These are phyloP conservation scores for Pseudoturritis turrita DNA, from an alignment of 345 rosid genomes.

Conservation along the genomic window DNA sequence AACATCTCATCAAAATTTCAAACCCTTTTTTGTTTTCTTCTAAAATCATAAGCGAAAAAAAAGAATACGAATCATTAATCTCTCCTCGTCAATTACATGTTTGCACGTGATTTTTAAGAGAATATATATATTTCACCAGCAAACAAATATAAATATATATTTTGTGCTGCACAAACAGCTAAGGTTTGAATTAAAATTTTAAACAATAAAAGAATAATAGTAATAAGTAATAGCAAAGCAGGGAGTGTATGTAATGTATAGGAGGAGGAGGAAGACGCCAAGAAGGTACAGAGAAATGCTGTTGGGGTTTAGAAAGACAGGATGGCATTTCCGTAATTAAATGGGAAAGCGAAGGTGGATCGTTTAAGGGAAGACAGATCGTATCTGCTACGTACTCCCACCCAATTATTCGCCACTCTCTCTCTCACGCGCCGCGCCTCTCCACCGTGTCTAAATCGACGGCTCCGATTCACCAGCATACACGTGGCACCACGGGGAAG, in stretches of 20 bases:
- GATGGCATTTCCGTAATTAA: conserved; percentile 27
- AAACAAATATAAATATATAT: too few species aligned
- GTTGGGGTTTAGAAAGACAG: conserved; percentile 38
- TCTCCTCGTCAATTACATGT: background rate
- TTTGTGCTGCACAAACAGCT: too few species aligned
- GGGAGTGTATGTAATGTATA: too few species aligned
- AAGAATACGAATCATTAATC: background rate
- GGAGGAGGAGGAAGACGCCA: background rate
- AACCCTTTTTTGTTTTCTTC: too few species aligned
- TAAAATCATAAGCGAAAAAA: too few species aligned
- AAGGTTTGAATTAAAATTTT: too few species aligned
- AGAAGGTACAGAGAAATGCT: conserved; percentile 13
- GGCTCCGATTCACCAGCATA: background rate
- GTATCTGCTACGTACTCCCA: conserved; percentile 22
- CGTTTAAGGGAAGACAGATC: conserved; percentile 30
- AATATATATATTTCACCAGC: too few species aligned
- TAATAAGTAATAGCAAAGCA: too few species aligned
- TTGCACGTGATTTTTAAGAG: background rate
- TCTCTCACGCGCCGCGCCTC: background rate
- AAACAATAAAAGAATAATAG: too few species aligned
- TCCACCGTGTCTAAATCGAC: background rate
- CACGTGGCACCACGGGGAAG: background rate
- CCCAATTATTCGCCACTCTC: background rate
- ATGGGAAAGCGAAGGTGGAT: conserved; percentile 6
- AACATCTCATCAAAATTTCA: background rate